Percentiles rank a stretch among this genome's conserved stretches.
phyloP scores from a whole-genome alignment of 257 asterid genomes.

The Nemophila menziesii region DNA sequence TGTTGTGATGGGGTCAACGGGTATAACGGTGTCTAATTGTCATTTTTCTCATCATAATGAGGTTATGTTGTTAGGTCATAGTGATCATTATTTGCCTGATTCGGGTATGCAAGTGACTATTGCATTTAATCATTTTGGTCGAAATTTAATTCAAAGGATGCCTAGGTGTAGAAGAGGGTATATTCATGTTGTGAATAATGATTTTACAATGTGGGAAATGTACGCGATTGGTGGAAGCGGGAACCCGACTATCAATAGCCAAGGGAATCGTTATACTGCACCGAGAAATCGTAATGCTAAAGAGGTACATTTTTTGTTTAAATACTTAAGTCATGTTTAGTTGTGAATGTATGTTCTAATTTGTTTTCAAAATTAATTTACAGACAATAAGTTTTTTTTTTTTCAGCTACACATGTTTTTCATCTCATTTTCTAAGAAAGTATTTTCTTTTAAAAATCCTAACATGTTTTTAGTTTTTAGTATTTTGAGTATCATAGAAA shows the following conservation, averaged over 20 bases:
- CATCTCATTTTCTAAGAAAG: no score
- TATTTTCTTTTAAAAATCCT: no score
- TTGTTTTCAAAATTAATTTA: no score
- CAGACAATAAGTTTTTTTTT: no score
- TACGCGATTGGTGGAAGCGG: conserved; percentile 86
- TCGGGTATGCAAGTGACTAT: conserved; percentile 81
- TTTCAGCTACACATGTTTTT: no score
- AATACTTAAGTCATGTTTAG: no score
- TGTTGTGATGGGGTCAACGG: conserved; percentile 65
- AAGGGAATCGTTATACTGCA: conserved; percentile 64
- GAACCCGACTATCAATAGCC: conserved; percentile 63
- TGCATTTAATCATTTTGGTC: conserved; percentile 58
- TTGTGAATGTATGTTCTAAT: neutral
- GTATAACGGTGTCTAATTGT: conserved; percentile 51
- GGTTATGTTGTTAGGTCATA: conserved; percentile 68
- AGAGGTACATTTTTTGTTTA: conserved; percentile 24
- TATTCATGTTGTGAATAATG: conserved; percentile 69
- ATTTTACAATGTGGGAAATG: conserved; percentile 75
- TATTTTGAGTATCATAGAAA: no score
- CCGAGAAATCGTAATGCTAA: conserved; percentile 53
- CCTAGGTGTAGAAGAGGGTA: conserved; percentile 73
- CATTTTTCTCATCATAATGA: conserved; percentile 62
- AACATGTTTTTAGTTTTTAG: no score
- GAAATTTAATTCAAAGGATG: conserved; percentile 57
- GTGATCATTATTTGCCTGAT: conserved; percentile 52